Percentiles rank a stretch among this genome's conserved stretches.
phyloP scores from a whole-genome alignment of 345 rosid genomes.

The Salix viminalis region DNA sequence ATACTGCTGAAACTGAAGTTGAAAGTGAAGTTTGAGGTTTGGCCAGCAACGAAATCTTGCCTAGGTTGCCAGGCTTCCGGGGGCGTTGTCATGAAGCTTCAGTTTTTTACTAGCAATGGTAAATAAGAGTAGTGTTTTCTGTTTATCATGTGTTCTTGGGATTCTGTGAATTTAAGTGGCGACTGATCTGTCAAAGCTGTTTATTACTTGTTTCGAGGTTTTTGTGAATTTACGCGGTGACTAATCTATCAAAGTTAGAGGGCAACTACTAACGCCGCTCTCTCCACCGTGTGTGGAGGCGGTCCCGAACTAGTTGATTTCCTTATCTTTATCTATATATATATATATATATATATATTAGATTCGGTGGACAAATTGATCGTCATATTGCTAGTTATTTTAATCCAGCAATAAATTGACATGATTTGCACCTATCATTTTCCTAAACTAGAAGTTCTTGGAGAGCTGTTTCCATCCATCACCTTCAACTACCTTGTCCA shows the following conservation, averaged over 20 bases:
- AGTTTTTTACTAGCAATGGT: not conserved
- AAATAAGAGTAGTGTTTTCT: not conserved
- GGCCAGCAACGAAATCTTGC: not conserved
- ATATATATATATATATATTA: too few relatives aligned
- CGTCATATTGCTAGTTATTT: not conserved
- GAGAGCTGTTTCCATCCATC: not conserved
- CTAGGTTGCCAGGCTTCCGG: not conserved
- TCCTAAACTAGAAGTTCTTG: not conserved
- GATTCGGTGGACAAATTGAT: not conserved
- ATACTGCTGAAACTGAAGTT: conserved; percentile 32
- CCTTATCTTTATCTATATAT: not conserved
- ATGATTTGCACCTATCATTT: not conserved
- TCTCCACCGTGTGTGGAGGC: not conserved
- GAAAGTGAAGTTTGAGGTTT: conserved; percentile 28
- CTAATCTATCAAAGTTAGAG: not conserved
- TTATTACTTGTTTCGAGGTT: not conserved
- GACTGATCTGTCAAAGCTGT: not conserved
- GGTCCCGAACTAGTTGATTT: not conserved
- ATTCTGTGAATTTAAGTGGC: not conserved
- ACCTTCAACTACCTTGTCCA: not conserved
- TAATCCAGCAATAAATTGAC: not conserved
- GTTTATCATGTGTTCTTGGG: not conserved
- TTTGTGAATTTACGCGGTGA: conserved; percentile 12
- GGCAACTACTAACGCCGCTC: not conserved
- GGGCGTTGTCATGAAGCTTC: not conserved